Percentiles rank a stretch among this genome's conserved stretches.
Evolutionary conservation across 208 protist genomes (phyloP).

Genomic region (Trypanosoma rangeli): DNA sequence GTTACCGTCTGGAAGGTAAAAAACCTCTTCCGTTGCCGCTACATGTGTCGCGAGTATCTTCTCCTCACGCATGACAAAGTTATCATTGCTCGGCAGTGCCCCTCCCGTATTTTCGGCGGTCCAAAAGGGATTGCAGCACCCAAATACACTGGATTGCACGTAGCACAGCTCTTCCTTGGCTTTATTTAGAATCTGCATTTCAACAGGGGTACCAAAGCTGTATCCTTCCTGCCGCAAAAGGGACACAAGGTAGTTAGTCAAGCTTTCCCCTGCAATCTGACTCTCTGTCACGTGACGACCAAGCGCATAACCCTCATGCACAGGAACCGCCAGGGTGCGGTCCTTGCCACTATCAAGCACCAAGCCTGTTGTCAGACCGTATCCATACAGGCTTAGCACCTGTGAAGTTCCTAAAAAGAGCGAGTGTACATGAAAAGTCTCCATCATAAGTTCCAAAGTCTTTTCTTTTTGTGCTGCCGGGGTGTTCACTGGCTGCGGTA

Average conservation of each 20-base stretch:
- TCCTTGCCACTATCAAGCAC: constrained; percentile 93
- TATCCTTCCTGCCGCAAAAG: constrained; percentile 80
- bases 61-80: neutral
- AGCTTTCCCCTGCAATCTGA: constrained; percentile 63
- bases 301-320: constrained; percentile 94
- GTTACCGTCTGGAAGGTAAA: constrained; percentile 88
- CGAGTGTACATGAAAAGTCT: constrained; percentile 92
- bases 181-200: constrained; percentile 79
- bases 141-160: constrained; percentile 39
- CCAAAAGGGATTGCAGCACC: too few relatives aligned
- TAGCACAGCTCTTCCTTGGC: constrained; percentile 94
- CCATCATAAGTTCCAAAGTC: constrained; percentile 93
- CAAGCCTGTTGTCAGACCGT: constrained; percentile 92
- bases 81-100: neutral
- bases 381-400: constrained; percentile 93
- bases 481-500: constrained; percentile 87
- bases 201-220: constrained; percentile 88
- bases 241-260: constrained; percentile 84
- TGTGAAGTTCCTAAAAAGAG: constrained; percentile 90
- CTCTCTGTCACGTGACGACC: constrained; percentile 80
- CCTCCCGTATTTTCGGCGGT: neutral
- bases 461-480: constrained; percentile 82
- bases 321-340: constrained; percentile 78
- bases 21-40: constrained; percentile 35
- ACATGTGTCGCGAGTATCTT: neutral